phyloP scores from a whole-genome alignment of 306 rosid genomes.

The Cucumis melo region DNA sequence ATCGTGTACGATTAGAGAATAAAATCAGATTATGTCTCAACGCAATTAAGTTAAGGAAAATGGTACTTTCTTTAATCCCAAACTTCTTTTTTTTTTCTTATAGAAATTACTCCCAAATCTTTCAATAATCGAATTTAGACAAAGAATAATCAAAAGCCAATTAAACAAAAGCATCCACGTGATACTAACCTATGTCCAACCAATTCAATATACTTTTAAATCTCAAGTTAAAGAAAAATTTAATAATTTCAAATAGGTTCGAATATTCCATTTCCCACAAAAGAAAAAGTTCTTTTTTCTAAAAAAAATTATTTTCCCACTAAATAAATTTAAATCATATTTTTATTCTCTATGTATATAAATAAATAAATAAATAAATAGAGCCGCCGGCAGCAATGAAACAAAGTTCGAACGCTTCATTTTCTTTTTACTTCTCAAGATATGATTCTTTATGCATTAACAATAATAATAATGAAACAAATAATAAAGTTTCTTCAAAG shows the following conservation, averaged over 20 bases:
- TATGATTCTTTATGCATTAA: background rate
- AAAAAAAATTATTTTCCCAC: background rate
- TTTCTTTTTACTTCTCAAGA: background rate
- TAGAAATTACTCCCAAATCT: background rate
- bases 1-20: background rate
- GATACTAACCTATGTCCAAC: background rate
- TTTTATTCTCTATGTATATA: background rate
- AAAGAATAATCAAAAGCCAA: background rate
- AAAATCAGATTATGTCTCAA: background rate
- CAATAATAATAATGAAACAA: no score
- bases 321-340: background rate
- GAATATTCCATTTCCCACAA: background rate
- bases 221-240: background rate
- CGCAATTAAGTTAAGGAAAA: background rate
- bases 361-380: background rate
- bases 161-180: background rate
- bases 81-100: background rate
- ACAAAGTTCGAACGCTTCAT: background rate
- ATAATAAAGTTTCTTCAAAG: background rate
- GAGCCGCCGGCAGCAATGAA: slow-evolving; percentile 6
- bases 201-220: background rate
- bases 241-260: background rate
- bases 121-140: background rate
- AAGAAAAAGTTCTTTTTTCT: background rate
- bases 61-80: background rate